Percentiles rank a stretch among this genome's conserved stretches.
Evolutionary conservation across 2,329 filamentous ascomycete species (phyloP).

Genomic region (Uncinocarpus reesii): DNA sequence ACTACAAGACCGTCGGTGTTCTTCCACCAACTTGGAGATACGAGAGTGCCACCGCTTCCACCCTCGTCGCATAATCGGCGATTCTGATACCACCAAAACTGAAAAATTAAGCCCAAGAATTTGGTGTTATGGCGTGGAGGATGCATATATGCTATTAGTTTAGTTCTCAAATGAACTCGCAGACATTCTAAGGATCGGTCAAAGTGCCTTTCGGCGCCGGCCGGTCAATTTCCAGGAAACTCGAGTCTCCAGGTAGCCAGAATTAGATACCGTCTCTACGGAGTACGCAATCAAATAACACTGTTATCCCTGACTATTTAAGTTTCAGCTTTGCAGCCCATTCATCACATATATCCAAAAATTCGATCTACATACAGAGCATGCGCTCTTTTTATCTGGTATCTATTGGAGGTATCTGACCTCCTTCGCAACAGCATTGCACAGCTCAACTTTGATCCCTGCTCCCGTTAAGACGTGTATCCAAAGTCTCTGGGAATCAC

Average conservation of each 20-base stretch:
- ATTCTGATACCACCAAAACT: neutral
- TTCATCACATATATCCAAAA: neutral
- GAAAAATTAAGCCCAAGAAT: constrained; percentile 7
- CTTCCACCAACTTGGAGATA: constrained; percentile 95
- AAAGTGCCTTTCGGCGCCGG: neutral
- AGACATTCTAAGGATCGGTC: neutral
- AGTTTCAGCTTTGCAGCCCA: neutral
- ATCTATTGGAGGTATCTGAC: constrained; percentile 27
- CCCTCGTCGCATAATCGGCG: constrained; percentile 69
- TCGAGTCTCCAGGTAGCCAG: neutral
- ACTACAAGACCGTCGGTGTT: constrained; percentile 93
- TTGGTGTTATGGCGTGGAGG: constrained; percentile 15
- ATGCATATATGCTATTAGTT: neutral
- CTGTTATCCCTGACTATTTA: too few species aligned
- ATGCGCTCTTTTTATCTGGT: too few species aligned
- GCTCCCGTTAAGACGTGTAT: constrained; percentile 84
- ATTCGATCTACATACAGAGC: too few species aligned
- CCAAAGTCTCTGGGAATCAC: constrained; percentile 93
- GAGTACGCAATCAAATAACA: too few species aligned
- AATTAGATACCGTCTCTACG: constrained; percentile 2
- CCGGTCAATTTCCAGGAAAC: neutral
- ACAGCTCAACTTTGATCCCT: constrained; percentile 76
- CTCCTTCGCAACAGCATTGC: constrained; percentile 51
- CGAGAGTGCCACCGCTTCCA: constrained; percentile 93
- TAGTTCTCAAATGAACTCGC: neutral